These are phyloP conservation scores for Beauveria rudraprayagi DNA, from an alignment of 2,329 filamentous ascomycete genomes.

Conservation along the genomic window DNA sequence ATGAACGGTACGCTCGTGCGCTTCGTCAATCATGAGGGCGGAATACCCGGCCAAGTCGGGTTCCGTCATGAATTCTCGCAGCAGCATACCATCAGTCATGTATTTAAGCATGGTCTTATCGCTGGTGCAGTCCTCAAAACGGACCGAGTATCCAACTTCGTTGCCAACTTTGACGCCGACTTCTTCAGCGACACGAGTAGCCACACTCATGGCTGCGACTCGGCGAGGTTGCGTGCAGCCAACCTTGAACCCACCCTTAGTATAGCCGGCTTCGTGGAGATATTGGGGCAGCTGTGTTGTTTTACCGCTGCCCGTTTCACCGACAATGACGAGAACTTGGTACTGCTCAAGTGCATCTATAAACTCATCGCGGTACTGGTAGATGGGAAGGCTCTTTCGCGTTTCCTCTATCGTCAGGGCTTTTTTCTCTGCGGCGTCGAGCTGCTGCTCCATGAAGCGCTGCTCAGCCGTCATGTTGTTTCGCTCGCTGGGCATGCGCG, in stretches of 20 bases:
- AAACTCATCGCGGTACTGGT: constrained; percentile 76
- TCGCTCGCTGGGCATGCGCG: constrained; percentile 62
- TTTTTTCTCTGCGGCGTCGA: constrained; percentile 83
- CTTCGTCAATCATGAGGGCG: constrained; percentile 92
- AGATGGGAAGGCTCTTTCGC: constrained; percentile 83
- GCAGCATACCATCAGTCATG: constrained; percentile 94
- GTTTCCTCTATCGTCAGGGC: constrained; percentile 86
- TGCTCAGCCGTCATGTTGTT: constrained; percentile 71
- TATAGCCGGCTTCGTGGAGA: constrained; percentile 83
- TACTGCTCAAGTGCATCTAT: constrained; percentile 78
- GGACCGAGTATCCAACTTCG: constrained; percentile 89
- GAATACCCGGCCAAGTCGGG: constrained; percentile 77
- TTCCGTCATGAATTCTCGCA: constrained; percentile 84
- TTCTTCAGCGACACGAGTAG: constrained; percentile 91
- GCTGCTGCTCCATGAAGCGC: constrained; percentile 65
- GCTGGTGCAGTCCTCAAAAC: constrained; percentile 86
- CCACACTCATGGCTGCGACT: constrained; percentile 95
- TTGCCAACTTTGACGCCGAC: constrained; percentile 83
- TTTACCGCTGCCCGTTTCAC: constrained; percentile 91
- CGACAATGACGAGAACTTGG: constrained; percentile 85
- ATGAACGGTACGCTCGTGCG: constrained; percentile 85
- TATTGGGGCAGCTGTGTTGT: constrained; percentile 95
- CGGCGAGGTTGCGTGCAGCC: constrained; percentile 91
- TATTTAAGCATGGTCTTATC: constrained; percentile 92
- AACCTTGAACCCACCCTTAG: constrained; percentile 74